phyloP scores from a whole-genome alignment of 202 grass and related monocot species.

The Musa balbisiana region DNA sequence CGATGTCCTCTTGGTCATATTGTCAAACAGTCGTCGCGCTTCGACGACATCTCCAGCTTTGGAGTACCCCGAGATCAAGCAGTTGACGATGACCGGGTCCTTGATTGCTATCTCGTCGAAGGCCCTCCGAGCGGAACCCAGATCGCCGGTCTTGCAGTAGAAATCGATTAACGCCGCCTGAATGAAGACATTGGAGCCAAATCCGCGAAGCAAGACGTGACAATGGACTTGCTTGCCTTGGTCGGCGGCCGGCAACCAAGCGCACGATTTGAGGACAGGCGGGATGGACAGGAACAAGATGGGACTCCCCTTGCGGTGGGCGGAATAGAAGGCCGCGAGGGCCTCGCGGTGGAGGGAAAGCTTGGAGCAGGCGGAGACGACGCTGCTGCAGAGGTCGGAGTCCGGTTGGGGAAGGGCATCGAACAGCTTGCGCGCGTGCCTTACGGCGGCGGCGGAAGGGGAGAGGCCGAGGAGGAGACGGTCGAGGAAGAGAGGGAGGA shows the following conservation, averaged over 20 bases:
- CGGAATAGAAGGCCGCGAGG: constrained; percentile 33
- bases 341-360: constrained; percentile 46
- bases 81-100: constrained; percentile 71
- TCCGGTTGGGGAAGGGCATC: constrained; percentile 48
- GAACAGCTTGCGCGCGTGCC: constrained; percentile 27
- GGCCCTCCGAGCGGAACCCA: constrained; percentile 37
- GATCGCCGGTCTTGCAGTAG: constrained; percentile 59
- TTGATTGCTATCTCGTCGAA: constrained; percentile 50
- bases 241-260: constrained; percentile 21
- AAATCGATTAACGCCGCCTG: constrained; percentile 67
- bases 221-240: constrained; percentile 58
- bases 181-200: constrained; percentile 40
- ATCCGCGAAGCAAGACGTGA: constrained; percentile 42
- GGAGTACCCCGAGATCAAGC: constrained; percentile 72
- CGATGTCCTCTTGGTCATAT: constrained; percentile 53
- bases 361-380: constrained; percentile 50
- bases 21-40: constrained; percentile 55
- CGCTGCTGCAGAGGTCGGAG: constrained; percentile 28
- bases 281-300: constrained; percentile 38
- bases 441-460: background rate
- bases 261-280: constrained; percentile 49
- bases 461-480: background rate
- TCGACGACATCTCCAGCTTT: constrained; percentile 38
- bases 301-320: constrained; percentile 28
- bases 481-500: constrained; percentile 4